Conservation (phyloP, 805 yeast genomes). For the Nadsonia fulvescens region DNA sequence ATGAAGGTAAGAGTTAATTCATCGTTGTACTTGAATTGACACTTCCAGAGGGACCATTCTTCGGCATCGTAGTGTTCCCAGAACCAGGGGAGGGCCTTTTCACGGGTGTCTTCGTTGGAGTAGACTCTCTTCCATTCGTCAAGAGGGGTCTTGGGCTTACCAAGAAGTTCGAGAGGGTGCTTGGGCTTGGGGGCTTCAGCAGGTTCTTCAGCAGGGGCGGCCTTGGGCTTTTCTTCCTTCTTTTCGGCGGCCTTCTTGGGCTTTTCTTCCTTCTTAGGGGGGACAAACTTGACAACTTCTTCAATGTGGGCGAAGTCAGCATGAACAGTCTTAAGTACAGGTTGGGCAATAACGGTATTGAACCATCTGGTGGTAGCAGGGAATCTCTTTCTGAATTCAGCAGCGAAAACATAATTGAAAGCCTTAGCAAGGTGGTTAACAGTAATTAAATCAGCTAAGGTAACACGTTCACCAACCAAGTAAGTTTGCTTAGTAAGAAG, state of each 20-base stretch:
- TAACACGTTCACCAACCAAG: constrained; percentile 49
- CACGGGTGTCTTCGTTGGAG: constrained; percentile 95
- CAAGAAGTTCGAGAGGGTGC: constrained; percentile 81
- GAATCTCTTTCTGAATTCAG: constrained; percentile 41
- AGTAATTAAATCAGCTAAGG: constrained; percentile 48
- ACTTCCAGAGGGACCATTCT: constrained; percentile 92
- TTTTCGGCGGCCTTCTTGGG: constrained; percentile 22
- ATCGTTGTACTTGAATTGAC: constrained; percentile 93
- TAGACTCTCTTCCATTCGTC: constrained; percentile 95
- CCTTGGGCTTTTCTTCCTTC: constrained; percentile 20
- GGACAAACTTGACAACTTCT: constrained; percentile 46
- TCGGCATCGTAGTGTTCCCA: constrained; percentile 85
- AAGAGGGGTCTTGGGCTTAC: constrained; percentile 47
- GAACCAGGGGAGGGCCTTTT: constrained; percentile 91
- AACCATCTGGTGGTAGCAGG: constrained; percentile 60
- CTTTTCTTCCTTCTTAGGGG: constrained; percentile 63
- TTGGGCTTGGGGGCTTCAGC: constrained; percentile 53
- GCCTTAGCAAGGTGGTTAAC: constrained; percentile 25
- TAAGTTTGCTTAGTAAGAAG: constrained; percentile 36
- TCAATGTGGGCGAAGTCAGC: constrained; percentile 40
- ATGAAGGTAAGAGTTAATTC: constrained; percentile 93
- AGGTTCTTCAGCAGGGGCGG: constrained; percentile 26
- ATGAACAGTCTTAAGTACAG: constrained; percentile 30
- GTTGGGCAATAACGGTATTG: constrained; percentile 31
- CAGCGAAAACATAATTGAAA: constrained; percentile 43